Conservation (phyloP, 2,329 filamentous ascomycete genomes). For the Arthrobotrys pseudoclavata region DNA sequence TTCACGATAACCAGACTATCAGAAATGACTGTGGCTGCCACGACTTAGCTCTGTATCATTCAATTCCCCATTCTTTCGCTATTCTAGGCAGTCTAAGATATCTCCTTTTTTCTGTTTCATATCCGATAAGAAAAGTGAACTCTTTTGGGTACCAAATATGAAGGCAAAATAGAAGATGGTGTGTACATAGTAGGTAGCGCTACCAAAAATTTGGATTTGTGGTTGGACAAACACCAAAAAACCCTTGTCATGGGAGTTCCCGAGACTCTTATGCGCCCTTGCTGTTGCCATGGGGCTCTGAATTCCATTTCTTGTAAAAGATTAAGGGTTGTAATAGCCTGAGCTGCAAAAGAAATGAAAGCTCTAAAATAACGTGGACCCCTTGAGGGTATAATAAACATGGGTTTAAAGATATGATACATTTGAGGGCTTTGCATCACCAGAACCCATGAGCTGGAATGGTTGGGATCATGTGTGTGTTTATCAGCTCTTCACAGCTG, state of each 20-base stretch:
- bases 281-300: constrained; percentile 13
- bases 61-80: neutral
- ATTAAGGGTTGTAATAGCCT: too few relatives aligned
- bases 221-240: constrained; percentile 11
- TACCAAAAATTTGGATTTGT: neutral
- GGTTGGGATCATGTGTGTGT: neutral
- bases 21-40: constrained; percentile 20
- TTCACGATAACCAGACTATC: constrained; percentile 30
- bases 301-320: neutral
- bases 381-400: constrained; percentile 2
- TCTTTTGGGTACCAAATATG: neutral
- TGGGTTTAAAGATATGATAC: neutral
- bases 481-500: constrained; percentile 1
- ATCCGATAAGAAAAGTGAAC: neutral
- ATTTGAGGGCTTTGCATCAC: neutral
- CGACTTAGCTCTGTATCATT: neutral
- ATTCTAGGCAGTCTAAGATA: neutral
- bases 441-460: neutral
- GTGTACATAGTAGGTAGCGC: neutral
- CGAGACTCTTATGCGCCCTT: neutral
- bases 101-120: constrained; percentile 4
- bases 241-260: neutral
- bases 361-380: constrained; percentile 25
- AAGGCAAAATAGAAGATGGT: constrained; percentile 17
- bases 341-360: constrained; percentile 6